A percentile compares a stretch with the other conserved stretches of the same genome.
Conservation (phyloP, 306 rosid species). For the Cicer judaicum region DNA sequence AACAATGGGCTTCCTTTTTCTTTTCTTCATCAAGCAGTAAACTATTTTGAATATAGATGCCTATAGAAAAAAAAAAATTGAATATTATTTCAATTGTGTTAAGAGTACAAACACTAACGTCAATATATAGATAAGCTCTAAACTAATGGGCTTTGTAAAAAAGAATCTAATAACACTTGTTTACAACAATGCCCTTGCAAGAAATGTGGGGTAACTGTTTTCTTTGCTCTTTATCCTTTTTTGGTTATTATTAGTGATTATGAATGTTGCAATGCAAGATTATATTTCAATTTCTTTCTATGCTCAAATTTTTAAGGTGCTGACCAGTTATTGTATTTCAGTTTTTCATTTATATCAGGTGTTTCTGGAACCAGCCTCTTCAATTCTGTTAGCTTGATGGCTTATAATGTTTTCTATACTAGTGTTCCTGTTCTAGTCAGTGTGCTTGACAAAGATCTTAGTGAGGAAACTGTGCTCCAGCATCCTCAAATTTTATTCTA, state of each 20-base stretch:
- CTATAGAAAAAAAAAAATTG: background rate
- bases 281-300: constrained; percentile 36
- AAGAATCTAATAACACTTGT: background rate
- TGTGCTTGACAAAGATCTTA: constrained; percentile 95
- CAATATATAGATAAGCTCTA: background rate
- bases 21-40: constrained; percentile 28
- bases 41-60: constrained; percentile 22
- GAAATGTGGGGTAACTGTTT: constrained; percentile 15
- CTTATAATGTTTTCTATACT: constrained; percentile 98
- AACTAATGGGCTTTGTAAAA: background rate
- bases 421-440: constrained; percentile 95
- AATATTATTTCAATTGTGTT: background rate
- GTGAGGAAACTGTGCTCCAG: constrained; percentile 95
- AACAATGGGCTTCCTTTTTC: constrained; percentile 1
- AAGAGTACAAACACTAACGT: background rate
- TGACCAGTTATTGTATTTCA: constrained; percentile 66
- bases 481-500: constrained; percentile 99
- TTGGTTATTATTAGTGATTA: constrained; percentile 24
- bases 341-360: constrained; percentile 98
- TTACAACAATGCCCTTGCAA: constrained; percentile 17
- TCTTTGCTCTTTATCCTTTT: constrained; percentile 12
- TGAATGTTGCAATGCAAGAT: constrained; percentile 17
- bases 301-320: constrained; percentile 34
- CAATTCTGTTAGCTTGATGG: constrained; percentile 99
- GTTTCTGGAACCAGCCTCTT: constrained; percentile 99